Conservation (phyloP, 768 basidiomycete species). For the Tephrocybe sp. region DNA sequence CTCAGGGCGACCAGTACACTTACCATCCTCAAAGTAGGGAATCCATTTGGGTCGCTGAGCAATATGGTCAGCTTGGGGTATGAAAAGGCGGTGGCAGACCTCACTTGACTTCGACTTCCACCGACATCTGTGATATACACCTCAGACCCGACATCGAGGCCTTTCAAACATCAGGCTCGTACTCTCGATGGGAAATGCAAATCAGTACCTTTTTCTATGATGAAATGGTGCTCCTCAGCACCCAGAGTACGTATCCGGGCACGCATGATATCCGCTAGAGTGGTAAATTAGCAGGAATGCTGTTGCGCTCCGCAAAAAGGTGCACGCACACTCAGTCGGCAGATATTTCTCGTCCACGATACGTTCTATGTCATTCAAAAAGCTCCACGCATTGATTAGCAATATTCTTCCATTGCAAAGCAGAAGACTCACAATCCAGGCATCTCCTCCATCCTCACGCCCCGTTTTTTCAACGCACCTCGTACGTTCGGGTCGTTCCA, state of each 20-base stretch:
- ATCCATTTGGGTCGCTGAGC: slow-evolving; percentile 67
- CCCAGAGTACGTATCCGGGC: slow-evolving; percentile 74
- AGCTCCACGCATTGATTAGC: slow-evolving; percentile 39
- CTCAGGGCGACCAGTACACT: slow-evolving; percentile 7
- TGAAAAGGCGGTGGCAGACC: slow-evolving; percentile 2
- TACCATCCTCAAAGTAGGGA: slow-evolving; percentile 75
- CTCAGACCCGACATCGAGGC: slow-evolving; percentile 45
- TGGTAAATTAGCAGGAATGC: slow-evolving; percentile 4
- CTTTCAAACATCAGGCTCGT: slow-evolving; percentile 14
- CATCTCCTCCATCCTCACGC: slow-evolving; percentile 55
- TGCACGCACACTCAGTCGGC: slow-evolving; percentile 61
- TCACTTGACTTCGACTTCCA: slow-evolving; percentile 54
- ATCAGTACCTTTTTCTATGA: slow-evolving; percentile 59
- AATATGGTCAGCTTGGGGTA: slow-evolving; percentile 5
- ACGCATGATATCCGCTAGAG: slow-evolving; percentile 66
- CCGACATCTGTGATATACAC: slow-evolving; percentile 74
- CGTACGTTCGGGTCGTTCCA: slow-evolving; percentile 62
- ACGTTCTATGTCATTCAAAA: slow-evolving; percentile 67
- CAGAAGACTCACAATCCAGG: slow-evolving; percentile 65
- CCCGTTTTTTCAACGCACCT: slow-evolving; percentile 47
- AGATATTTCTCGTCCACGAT: slow-evolving; percentile 55
- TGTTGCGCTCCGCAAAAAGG: neutral
- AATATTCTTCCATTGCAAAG: neutral
- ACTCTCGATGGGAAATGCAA: no score
- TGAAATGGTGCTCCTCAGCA: slow-evolving; percentile 69